phyloP scores from a whole-genome alignment of 345 rosid species.

The Euphorbia tirucalli region DNA sequence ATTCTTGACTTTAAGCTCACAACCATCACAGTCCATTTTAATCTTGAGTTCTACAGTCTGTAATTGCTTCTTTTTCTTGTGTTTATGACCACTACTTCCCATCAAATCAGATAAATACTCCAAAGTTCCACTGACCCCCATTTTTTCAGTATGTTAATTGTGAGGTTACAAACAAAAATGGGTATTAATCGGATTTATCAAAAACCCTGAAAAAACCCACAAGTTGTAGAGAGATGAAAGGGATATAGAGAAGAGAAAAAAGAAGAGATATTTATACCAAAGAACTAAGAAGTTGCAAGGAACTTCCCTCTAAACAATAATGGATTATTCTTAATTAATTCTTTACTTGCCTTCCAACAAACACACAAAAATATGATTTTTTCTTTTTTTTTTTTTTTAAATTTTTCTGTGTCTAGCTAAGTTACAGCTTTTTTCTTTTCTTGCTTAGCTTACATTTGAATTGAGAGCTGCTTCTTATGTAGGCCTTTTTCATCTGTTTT shows the following conservation, averaged over 20 bases:
- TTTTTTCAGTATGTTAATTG: conserved; percentile 5
- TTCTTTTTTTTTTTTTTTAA: background rate
- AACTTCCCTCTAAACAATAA: conserved; percentile 24
- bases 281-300: conserved; percentile 28
- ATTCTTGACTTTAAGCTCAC: conserved; percentile 91
- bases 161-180: background rate
- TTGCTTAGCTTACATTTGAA: background rate
- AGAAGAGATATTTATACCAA: conserved; percentile 6
- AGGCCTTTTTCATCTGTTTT: conserved; percentile 26
- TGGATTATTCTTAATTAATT: conserved; percentile 17
- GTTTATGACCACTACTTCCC: conserved; percentile 50
- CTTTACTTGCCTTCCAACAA: conserved; percentile 45
- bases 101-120: conserved; percentile 76
- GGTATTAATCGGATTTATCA: background rate
- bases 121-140: conserved; percentile 89
- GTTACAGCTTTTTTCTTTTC: conserved; percentile 16
- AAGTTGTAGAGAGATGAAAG: background rate
- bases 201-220: background rate
- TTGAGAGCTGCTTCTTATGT: conserved; percentile 20
- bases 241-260: background rate
- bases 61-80: conserved; percentile 61
- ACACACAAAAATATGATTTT: conserved; percentile 17
- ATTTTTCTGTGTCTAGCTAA: background rate
- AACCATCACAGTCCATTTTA: conserved; percentile 99
- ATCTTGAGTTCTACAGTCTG: conserved; percentile 93